Conservation (phyloP, 1,284 basidiomycete species). For the Phellinidium pouzarii region DNA sequence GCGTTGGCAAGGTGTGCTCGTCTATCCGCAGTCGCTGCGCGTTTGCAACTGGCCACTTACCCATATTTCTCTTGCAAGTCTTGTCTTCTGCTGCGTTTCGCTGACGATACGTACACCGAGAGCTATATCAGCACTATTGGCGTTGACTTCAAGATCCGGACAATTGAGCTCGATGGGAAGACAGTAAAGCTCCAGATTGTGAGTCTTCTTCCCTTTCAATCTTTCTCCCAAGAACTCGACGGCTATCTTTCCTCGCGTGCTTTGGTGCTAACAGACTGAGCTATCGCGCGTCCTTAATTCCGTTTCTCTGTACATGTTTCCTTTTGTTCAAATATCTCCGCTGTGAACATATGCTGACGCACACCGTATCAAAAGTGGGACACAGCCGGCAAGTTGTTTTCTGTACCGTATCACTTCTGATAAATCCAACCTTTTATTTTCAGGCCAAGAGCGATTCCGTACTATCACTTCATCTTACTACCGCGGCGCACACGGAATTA, state of each 20-base stretch:
- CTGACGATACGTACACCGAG: constrained; percentile 99
- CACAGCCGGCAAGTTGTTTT: constrained; percentile 64
- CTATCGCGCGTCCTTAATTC: neutral
- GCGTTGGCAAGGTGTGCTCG: constrained; percentile 84
- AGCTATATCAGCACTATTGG: constrained; percentile 99
- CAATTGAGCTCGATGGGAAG: constrained; percentile 99
- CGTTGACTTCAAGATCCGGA: constrained; percentile 99
- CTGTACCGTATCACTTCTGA: constrained; percentile 7
- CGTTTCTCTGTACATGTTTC: neutral
- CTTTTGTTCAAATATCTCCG: neutral
- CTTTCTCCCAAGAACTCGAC: too few species aligned
- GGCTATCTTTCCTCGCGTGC: too few species aligned
- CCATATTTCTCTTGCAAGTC: constrained; percentile 52
- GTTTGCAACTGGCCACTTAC: constrained; percentile 6
- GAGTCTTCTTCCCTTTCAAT: constrained; percentile 34
- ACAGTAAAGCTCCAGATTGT: constrained; percentile 99
- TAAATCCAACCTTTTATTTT: constrained; percentile 4
- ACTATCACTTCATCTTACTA: constrained; percentile 98
- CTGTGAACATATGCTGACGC: constrained; percentile 2
- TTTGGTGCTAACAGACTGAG: neutral
- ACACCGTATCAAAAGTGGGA: constrained; percentile 86
- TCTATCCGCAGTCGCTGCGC: constrained; percentile 12
- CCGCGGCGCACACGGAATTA: constrained; percentile 93
- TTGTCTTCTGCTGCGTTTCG: constrained; percentile 95
- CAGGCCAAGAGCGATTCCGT: constrained; percentile 93